A percentile compares a stretch with the other conserved stretches of the same genome.
phyloP scores from a whole-genome alignment of 768 basidiomycete genomes.

The Termitomyces sp. region DNA sequence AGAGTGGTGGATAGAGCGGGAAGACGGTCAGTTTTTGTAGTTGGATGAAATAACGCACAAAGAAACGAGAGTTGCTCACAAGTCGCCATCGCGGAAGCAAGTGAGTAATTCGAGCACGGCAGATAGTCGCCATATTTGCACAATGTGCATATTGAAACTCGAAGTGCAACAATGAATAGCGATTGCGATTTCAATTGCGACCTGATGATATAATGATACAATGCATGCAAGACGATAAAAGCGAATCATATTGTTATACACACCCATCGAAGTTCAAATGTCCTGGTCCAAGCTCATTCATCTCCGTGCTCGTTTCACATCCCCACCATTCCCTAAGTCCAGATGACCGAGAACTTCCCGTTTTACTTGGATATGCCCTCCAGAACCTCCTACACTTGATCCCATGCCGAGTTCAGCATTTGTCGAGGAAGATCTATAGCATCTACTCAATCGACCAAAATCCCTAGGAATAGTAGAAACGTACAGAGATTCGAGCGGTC shows the following conservation, averaged over 20 bases:
- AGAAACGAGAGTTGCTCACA: neutral
- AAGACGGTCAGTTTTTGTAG: neutral
- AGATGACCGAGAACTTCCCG: conserved; percentile 29
- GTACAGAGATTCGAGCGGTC: conserved; percentile 27
- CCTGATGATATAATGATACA: neutral
- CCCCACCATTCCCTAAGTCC: conserved; percentile 32
- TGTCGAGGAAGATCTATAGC: conserved; percentile 15
- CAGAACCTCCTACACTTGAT: conserved; percentile 22
- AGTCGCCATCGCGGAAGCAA: neutral
- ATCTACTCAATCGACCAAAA: neutral
- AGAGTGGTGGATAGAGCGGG: neutral
- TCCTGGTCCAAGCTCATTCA: neutral
- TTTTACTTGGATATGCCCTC: conserved; percentile 12
- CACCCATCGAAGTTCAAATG: neutral
- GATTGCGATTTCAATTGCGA: neutral
- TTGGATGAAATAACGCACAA: neutral
- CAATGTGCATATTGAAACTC: neutral
- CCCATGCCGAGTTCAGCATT: conserved; percentile 31
- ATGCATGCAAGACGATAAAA: conserved; percentile 6
- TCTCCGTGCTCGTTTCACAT: conserved; percentile 35
- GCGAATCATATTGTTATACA: conserved; percentile 4
- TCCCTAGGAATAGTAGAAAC: conserved; percentile 6
- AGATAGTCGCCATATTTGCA: neutral
- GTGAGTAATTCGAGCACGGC: neutral
- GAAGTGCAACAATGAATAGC: neutral